phyloP scores from a whole-genome alignment of 495 filamentous ascomycete species.

The Penicillium alfredii region DNA sequence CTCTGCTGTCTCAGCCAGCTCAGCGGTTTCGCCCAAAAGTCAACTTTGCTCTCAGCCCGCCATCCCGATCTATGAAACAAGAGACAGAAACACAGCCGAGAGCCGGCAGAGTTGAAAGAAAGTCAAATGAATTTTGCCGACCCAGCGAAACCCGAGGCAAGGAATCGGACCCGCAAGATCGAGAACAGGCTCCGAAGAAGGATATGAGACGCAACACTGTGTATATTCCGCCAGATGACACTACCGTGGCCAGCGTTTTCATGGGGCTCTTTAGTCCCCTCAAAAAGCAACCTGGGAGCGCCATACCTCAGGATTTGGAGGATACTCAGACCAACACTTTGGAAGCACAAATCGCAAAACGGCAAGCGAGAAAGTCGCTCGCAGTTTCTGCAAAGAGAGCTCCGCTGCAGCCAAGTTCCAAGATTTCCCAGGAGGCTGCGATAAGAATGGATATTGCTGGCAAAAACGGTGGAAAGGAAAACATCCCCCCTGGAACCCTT shows the following conservation, averaged over 20 bases:
- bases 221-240: slow-evolving; percentile 39
- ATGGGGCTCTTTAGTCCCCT: slow-evolving; percentile 38
- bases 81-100: slow-evolving; percentile 6
- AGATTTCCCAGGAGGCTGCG: slow-evolving; percentile 26
- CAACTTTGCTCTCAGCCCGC: slow-evolving; percentile 20
- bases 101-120: not conserved
- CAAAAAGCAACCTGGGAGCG: slow-evolving; percentile 12
- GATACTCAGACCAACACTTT: slow-evolving; percentile 20
- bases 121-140: too few species aligned
- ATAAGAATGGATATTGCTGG: slow-evolving; percentile 31
- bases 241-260: slow-evolving; percentile 35
- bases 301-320: slow-evolving; percentile 3
- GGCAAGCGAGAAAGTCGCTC: slow-evolving; percentile 23
- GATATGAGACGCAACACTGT: slow-evolving; percentile 33
- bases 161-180: not conserved
- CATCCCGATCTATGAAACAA: slow-evolving; percentile 7
- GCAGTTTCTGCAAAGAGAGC: slow-evolving; percentile 23
- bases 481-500: slow-evolving; percentile 35
- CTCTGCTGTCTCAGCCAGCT: slow-evolving; percentile 38
- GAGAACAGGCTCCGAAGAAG: slow-evolving; percentile 21
- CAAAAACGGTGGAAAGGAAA: slow-evolving; percentile 45
- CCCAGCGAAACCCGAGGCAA: slow-evolving; percentile 9
- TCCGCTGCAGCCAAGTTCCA: slow-evolving; percentile 34
- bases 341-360: slow-evolving; percentile 25
- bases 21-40: slow-evolving; percentile 36